Conservation (phyloP, 257 asterid species). For the Nicotiana otophora region DNA sequence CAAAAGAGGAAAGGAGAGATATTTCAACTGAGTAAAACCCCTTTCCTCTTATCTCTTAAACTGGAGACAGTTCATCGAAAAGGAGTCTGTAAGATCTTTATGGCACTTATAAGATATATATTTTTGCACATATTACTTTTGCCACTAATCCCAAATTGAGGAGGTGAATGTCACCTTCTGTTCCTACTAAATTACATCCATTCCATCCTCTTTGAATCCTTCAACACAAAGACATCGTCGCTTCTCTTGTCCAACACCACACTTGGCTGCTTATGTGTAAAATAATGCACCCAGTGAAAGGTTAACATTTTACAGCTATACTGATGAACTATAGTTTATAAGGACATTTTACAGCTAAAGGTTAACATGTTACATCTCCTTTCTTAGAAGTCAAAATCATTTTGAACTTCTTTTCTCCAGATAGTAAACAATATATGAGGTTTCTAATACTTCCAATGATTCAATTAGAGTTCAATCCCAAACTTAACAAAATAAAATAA, state of each 20-base stretch:
- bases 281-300: background rate
- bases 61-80: background rate
- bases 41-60: no score
- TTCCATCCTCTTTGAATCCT: background rate
- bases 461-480: background rate
- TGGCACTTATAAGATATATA: background rate
- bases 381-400: background rate
- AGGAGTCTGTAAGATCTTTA: background rate
- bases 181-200: background rate
- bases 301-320: no score
- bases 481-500: background rate
- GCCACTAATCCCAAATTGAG: background rate
- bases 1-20: background rate
- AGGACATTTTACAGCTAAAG: background rate
- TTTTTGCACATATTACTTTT: background rate
- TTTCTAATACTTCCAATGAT: background rate
- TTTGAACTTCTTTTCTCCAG: background rate
- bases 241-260: background rate
- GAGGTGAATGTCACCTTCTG: background rate
- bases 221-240: background rate
- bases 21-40: background rate
- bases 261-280: background rate
- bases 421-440: background rate
- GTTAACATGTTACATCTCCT: background rate
- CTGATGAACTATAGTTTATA: background rate